Conservation (phyloP, 371 early-diverging fungal genomes). For the Mortierella sp. region DNA sequence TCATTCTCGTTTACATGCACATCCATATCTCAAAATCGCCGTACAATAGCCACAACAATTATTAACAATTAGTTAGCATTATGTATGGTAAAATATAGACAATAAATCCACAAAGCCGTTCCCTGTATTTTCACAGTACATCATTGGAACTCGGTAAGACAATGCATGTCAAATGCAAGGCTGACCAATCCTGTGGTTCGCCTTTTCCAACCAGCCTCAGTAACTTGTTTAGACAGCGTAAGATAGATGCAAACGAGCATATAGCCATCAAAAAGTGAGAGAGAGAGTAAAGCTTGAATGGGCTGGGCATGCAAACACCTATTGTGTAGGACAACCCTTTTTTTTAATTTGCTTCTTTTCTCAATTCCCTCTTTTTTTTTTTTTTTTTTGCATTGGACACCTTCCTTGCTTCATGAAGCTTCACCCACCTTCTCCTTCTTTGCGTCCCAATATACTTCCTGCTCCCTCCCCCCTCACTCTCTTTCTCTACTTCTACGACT, state of each 20-base stretch:
- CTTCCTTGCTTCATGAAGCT: neutral
- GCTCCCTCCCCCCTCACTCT: neutral
- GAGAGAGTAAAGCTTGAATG: no score
- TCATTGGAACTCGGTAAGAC: neutral
- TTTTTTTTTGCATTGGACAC: neutral
- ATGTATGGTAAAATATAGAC: no score
- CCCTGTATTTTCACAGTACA: slow-evolving; percentile 4
- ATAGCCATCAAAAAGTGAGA: neutral
- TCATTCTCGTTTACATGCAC: neutral
- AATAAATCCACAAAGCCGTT: neutral
- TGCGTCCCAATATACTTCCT: neutral
- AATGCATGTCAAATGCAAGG: neutral
- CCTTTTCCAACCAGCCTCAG: neutral
- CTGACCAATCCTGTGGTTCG: slow-evolving; percentile 12
- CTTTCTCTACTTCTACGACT: neutral
- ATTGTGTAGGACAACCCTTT: neutral
- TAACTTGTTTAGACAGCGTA: neutral
- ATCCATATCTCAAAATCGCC: neutral
- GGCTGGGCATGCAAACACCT: slow-evolving; percentile 5
- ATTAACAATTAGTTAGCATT: no score
- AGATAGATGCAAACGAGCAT: neutral
- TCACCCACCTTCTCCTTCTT: neutral
- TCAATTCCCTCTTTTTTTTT: slow-evolving; percentile 1
- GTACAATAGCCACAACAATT: no score
- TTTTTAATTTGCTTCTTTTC: neutral